These are phyloP conservation scores for Clathrus columnatus DNA, from an alignment of 768 basidiomycete genomes.

Conservation along the genomic window DNA sequence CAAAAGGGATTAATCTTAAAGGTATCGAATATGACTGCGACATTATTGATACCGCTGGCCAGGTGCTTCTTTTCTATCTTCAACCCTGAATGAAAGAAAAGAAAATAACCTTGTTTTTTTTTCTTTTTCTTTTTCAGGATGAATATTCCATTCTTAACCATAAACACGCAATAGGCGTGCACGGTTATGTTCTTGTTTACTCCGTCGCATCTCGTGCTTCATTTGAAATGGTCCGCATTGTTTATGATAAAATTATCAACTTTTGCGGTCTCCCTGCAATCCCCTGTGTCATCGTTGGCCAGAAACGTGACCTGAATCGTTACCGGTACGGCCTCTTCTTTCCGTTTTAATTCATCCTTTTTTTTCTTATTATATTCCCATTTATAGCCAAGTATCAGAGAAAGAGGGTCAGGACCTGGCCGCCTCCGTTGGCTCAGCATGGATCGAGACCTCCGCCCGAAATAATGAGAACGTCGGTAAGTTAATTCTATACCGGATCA, in stretches of 20 bases:
- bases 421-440: conserved; percentile 61
- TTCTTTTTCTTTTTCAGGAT: conserved; percentile 43
- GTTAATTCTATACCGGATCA: conserved; percentile 27
- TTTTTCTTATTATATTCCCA: conserved; percentile 21
- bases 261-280: conserved; percentile 78
- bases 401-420: conserved; percentile 52
- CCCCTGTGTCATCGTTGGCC: conserved; percentile 90
- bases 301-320: conserved; percentile 71
- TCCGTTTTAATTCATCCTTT: conserved; percentile 14
- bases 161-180: conserved; percentile 93
- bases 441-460: conserved; percentile 86
- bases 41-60: conserved; percentile 96
- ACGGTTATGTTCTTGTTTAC: conserved; percentile 96
- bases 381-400: conserved; percentile 22
- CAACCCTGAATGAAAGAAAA: conserved; percentile 7
- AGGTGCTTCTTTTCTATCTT: conserved; percentile 44
- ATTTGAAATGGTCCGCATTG: conserved; percentile 90
- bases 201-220: conserved; percentile 82
- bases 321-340: conserved; percentile 46
- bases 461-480: conserved; percentile 78
- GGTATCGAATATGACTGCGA: conserved; percentile 92
- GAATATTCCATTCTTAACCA: conserved; percentile 92
- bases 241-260: conserved; percentile 89
- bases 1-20: conserved; percentile 79
- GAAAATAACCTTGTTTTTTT: conserved; percentile 4